Evolutionary conservation across 176 grass and related monocot genomes (phyloP), one percentile per base, ranked within the genome.

Genomic region (Ensete glaucum): DNA sequence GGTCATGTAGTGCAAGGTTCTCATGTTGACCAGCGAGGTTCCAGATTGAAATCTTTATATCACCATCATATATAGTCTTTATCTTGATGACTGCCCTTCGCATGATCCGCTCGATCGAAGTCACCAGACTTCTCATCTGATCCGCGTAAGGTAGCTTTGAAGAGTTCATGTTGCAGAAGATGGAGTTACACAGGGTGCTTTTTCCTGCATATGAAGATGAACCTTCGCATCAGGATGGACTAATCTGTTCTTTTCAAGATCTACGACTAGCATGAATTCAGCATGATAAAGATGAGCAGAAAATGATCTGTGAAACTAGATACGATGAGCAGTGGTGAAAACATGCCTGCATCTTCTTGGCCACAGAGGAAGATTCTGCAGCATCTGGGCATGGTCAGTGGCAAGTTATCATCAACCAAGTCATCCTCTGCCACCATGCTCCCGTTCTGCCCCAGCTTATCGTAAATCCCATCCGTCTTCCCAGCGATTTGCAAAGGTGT

Each of bases 401-500:
- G 94, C 51, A 98, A 88, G 82, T 91, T 23, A 23, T 23, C 81
- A 22, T 69, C 14, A 1, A 89, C 81, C 76, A 87, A 71, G 79
- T 93, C 94, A 80, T 81, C 84, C 77, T 87, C 88, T 15, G 68
- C 59, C 80, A 85, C 68, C 54, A 77, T 68, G 80, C 53, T 82
- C n/a, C 76, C 88, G 73, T 98, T 98, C 81, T 90, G 90, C 71
- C 88, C 87, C 73, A 98, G 85, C 78, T 98, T 98, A 73, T 91
- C 84, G 72, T 98, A 98, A 53, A 98, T 90, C 79, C 55, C 66
- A 1, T 71, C 63, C 2, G 82, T 83, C 79, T 89, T 93, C 2
- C 90, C 94, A 11, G 78, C 73, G 74, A 87, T 54, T 76, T 98
- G 88, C 73, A 98, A 78, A 72, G 94, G 94, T 51, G 94, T 98